Conservation (phyloP, 192 early-diverging fungal species). For the Irineochytrium annulatum region DNA sequence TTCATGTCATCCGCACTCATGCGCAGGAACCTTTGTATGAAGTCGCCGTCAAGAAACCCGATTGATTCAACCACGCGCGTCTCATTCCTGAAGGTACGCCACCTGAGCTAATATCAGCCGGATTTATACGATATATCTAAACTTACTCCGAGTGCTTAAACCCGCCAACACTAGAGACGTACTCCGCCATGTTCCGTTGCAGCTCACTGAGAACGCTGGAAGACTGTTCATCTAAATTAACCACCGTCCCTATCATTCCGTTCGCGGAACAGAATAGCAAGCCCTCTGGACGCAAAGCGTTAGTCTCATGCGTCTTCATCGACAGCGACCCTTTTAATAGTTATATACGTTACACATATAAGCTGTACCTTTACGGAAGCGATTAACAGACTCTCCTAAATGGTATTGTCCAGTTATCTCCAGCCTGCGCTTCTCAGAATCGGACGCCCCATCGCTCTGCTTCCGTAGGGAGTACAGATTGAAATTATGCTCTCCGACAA, state of each 20-base stretch:
- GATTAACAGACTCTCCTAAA: constrained; percentile 78
- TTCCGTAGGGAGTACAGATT: constrained; percentile 60
- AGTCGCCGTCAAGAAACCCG: constrained; percentile 84
- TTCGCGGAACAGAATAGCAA: constrained; percentile 75
- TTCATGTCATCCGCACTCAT: constrained; percentile 37
- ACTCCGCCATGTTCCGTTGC: constrained; percentile 58
- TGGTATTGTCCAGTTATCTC: constrained; percentile 66
- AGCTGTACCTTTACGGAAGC: constrained; percentile 62
- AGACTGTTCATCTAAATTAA: constrained; percentile 56
- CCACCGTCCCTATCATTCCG: constrained; percentile 76
- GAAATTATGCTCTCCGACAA: constrained; percentile 54
- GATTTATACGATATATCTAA: background rate
- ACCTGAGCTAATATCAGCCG: constrained; percentile 33
- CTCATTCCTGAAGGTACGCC: constrained; percentile 62
- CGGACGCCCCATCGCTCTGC: constrained; percentile 45
- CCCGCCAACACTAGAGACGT: constrained; percentile 54
- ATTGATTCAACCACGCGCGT: constrained; percentile 35
- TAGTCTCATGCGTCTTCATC: constrained; percentile 45
- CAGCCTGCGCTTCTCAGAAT: constrained; percentile 52
- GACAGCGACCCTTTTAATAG: constrained; percentile 65
- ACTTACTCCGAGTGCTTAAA: constrained; percentile 56
- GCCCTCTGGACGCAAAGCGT: constrained; percentile 29
- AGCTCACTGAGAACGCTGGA: constrained; percentile 58
- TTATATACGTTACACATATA: background rate
- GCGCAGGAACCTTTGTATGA: constrained; percentile 83